These are phyloP conservation scores for Leishmania gerbilli DNA, from an alignment of 208 protist genomes.

Conservation along the genomic window DNA sequence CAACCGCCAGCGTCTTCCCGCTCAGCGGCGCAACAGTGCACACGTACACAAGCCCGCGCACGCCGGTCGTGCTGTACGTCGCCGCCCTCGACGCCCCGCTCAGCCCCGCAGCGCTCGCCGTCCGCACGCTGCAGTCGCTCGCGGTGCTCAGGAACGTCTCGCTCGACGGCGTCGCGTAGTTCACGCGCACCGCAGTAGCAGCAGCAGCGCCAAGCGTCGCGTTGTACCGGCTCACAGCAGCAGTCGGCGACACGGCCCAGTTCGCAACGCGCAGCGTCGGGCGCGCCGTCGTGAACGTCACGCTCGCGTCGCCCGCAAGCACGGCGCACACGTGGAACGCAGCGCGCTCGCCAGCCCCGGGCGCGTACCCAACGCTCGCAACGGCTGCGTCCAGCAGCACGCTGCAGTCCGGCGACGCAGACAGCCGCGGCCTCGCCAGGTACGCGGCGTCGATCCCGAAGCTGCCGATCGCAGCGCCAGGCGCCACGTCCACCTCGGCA, in stretches of 20 bases:
- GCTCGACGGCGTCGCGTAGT: constrained; percentile 45
- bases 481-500: constrained; percentile 29
- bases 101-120: constrained; percentile 27
- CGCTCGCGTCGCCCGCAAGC: constrained; percentile 24
- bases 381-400: constrained; percentile 19
- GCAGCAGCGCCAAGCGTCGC: constrained; percentile 17
- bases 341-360: constrained; percentile 33
- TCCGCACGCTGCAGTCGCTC: constrained; percentile 25
- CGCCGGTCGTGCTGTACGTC: constrained; percentile 15
- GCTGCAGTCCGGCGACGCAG: constrained; percentile 36
- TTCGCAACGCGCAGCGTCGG: constrained; percentile 56
- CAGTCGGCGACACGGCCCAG: constrained; percentile 37
- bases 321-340: constrained; percentile 65
- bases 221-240: constrained; percentile 45
- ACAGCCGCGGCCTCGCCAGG: constrained; percentile 39
- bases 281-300: constrained; percentile 54
- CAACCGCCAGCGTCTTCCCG: constrained; percentile 26
- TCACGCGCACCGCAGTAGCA: constrained; percentile 32
- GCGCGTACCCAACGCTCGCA: constrained; percentile 41
- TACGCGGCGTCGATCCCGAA: constrained; percentile 48
- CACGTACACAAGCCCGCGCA: constrained; percentile 50
- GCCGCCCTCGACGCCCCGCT: not conserved
- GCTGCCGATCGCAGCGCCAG: constrained; percentile 35
- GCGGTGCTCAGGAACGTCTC: constrained; percentile 51
- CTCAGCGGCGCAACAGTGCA: constrained; percentile 41